Percentiles rank a stretch among this genome's conserved stretches.
Evolutionary conservation across 129 eudicot species (phyloP).

Genomic region (Flaveria bidentis): DNA sequence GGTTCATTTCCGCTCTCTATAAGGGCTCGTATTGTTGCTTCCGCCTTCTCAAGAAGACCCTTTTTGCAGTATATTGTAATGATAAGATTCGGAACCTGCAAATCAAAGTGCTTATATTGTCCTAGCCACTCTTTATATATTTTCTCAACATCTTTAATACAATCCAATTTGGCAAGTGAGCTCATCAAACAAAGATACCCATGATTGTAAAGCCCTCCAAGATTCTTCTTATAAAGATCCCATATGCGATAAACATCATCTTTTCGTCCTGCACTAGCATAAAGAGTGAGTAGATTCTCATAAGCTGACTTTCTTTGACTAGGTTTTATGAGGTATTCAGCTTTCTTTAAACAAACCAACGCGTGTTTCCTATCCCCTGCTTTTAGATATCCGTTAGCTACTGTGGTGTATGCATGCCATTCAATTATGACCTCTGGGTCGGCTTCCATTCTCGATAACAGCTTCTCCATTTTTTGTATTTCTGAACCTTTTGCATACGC

Average conservation of each 20-base stretch:
- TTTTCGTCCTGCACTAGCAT: slow-evolving; percentile 47
- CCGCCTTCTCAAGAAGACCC: slow-evolving; percentile 55
- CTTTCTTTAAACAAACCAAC: slow-evolving; percentile 31
- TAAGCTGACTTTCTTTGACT: slow-evolving; percentile 34
- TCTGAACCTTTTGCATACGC: slow-evolving; percentile 41
- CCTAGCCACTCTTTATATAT: slow-evolving; percentile 50
- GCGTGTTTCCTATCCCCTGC: slow-evolving; percentile 43
- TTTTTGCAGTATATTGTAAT: slow-evolving; percentile 50
- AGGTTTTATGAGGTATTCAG: slow-evolving; percentile 40
- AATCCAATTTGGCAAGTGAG: slow-evolving; percentile 52
- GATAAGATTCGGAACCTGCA: slow-evolving; percentile 46
- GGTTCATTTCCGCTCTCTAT: slow-evolving; percentile 44
- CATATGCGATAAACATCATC: slow-evolving; percentile 56
- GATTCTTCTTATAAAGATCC: slow-evolving; percentile 43
- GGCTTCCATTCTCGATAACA: slow-evolving; percentile 51
- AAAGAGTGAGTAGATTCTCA: slow-evolving; percentile 43
- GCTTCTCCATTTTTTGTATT: slow-evolving; percentile 49
- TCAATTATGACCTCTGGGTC: slow-evolving; percentile 40
- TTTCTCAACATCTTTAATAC: slow-evolving; percentile 51
- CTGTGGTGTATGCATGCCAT: slow-evolving; percentile 45
- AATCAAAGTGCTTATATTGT: slow-evolving; percentile 24
- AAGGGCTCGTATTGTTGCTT: slow-evolving; percentile 28
- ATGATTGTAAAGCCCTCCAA: slow-evolving; percentile 32
- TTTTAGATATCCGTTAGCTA: slow-evolving; percentile 54
- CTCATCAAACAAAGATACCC: slow-evolving; percentile 49